These are phyloP conservation scores for Calonectria hawksworthii DNA, from an alignment of 2,329 filamentous ascomycete genomes.

Conservation along the genomic window DNA sequence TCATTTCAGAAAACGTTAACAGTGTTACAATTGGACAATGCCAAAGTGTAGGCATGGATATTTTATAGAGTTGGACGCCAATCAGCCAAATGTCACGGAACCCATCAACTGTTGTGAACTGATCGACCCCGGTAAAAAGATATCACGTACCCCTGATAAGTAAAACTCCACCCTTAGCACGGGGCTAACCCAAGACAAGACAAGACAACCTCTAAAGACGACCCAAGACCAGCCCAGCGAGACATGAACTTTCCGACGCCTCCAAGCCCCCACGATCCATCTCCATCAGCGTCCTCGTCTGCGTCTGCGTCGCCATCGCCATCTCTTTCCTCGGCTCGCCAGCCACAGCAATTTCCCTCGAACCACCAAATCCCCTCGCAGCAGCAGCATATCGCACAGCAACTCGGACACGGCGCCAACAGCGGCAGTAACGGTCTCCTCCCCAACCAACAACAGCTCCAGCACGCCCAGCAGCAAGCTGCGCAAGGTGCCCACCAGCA, in stretches of 20 bases:
- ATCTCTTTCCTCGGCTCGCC: conserved; percentile 38
- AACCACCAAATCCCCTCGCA: conserved; percentile 14
- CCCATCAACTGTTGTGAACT: background rate
- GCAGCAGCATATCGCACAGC: conserved; percentile 29
- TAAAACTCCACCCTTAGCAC: conserved; percentile 34
- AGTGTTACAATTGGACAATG: too few species aligned
- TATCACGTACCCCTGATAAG: conserved; percentile 32
- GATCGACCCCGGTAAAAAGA: conserved; percentile 33
- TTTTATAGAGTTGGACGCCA: background rate
- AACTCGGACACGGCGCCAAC: conserved; percentile 12
- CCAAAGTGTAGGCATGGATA: background rate
- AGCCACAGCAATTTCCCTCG: conserved; percentile 39
- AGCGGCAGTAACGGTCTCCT: conserved; percentile 2
- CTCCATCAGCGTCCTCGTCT: conserved; percentile 35
- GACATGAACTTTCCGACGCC: conserved; percentile 53
- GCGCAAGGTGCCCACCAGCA: conserved; percentile 40
- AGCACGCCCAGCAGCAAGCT: conserved; percentile 38
- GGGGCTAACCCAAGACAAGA: conserved; percentile 46
- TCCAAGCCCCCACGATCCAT: conserved; percentile 43
- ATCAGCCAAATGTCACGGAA: background rate
- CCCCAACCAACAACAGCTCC: conserved; percentile 33
- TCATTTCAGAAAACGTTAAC: too few species aligned
- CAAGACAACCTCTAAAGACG: conserved; percentile 41
- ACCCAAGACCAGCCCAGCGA: conserved; percentile 40
- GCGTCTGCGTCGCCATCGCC: conserved; percentile 34